Evolutionary conservation across 345 rosid species (phyloP).

Genomic region (Gossypium australe): DNA sequence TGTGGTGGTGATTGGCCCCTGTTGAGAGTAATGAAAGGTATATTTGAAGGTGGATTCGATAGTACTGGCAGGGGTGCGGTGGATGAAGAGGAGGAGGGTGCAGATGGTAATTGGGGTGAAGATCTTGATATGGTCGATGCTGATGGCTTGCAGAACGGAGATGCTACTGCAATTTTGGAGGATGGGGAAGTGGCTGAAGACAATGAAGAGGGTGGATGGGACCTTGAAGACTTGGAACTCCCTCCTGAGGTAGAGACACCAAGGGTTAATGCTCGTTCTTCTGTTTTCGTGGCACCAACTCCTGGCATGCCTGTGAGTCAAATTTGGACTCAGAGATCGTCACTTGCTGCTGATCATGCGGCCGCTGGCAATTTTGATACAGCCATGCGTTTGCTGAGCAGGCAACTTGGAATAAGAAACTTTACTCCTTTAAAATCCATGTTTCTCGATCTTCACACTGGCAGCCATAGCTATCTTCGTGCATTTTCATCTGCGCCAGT

Average conservation of each 20-base stretch:
- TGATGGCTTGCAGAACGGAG: slow-evolving; percentile 63
- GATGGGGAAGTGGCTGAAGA: slow-evolving; percentile 67
- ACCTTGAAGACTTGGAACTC: slow-evolving; percentile 81
- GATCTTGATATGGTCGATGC: slow-evolving; percentile 67
- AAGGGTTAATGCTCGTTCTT: slow-evolving; percentile 52
- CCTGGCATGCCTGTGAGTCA: slow-evolving; percentile 87
- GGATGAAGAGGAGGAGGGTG: slow-evolving; percentile 74
- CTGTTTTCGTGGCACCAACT: slow-evolving; percentile 75
- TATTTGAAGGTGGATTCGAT: slow-evolving; percentile 89
- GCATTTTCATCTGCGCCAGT: slow-evolving; percentile 79
- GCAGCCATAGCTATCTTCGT: slow-evolving; percentile 79
- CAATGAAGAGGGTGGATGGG: slow-evolving; percentile 88
- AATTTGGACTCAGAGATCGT: slow-evolving; percentile 81
- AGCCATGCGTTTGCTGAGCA: slow-evolving; percentile 79
- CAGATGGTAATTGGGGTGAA: slow-evolving; percentile 78
- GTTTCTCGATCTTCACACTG: slow-evolving; percentile 69
- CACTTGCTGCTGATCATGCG: slow-evolving; percentile 89
- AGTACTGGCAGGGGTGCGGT: slow-evolving; percentile 38
- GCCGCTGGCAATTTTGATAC: slow-evolving; percentile 92
- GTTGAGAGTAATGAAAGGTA: slow-evolving; percentile 85
- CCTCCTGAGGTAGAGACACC: slow-evolving; percentile 88
- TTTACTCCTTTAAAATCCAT: slow-evolving; percentile 62
- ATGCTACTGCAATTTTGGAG: slow-evolving; percentile 46
- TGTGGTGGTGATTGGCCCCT: slow-evolving; percentile 98
- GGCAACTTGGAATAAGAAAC: slow-evolving; percentile 88